A percentile compares a stretch with the other conserved stretches of the same genome.
phyloP scores from a whole-genome alignment of 345 rosid species.

The Eucalyptus virginea region DNA sequence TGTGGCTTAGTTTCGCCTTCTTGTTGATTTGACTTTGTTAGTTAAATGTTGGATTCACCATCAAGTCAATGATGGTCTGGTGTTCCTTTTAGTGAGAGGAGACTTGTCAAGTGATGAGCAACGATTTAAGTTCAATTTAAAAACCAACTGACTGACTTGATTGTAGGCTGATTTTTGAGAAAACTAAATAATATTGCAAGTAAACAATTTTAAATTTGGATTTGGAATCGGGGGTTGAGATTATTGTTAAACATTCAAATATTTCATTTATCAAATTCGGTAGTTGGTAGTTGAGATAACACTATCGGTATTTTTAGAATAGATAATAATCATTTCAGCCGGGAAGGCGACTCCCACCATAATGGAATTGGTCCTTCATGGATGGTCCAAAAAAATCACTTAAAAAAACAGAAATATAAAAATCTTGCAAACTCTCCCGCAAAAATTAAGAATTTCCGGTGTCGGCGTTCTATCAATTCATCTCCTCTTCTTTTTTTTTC shows the following conservation, averaged over 20 bases:
- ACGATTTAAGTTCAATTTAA: neutral
- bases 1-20: neutral
- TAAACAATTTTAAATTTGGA: no score
- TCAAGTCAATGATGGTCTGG: neutral
- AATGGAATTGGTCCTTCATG: neutral
- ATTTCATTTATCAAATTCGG: no score
- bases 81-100: neutral
- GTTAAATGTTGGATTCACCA: neutral
- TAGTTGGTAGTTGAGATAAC: neutral
- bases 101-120: neutral
- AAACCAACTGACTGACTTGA: accelerated
- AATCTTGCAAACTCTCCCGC: neutral
- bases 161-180: neutral
- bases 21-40: neutral
- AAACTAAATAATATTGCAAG: no score
- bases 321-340: neutral
- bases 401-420: neutral
- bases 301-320: no score
- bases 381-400: neutral
- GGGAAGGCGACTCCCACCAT: neutral
- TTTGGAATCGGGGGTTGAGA: accelerated
- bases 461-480: neutral
- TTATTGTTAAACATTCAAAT: no score
- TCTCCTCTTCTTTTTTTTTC: neutral
- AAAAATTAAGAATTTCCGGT: neutral